Evolutionary conservation across 441 rosid genomes (phyloP).

Genomic region (Sinapis alba): DNA sequence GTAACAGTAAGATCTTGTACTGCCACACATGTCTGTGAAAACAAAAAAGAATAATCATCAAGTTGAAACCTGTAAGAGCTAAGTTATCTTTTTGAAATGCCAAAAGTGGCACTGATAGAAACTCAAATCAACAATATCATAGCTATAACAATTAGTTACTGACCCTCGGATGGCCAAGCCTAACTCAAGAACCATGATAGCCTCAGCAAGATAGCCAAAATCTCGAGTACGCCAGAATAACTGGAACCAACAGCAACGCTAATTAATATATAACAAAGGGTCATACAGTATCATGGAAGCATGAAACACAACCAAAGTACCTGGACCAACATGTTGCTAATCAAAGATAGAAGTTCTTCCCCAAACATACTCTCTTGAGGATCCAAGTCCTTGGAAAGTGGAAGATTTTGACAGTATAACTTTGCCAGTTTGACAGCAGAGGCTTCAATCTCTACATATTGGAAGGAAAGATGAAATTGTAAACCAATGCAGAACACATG

Average conservation of each 20-base stretch:
- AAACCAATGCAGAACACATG: constrained; percentile 26
- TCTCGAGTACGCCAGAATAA: constrained; percentile 79
- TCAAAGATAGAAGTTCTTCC: constrained; percentile 85
- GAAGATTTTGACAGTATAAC: constrained; percentile 74
- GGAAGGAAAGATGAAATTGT: constrained; percentile 32
- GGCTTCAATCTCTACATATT: constrained; percentile 65
- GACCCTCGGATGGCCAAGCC: constrained; percentile 87
- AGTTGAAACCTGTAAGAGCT: constrained; percentile 7
- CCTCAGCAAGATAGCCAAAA: constrained; percentile 84
- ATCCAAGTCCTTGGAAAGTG: constrained; percentile 92
- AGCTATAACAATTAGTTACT: constrained; percentile 33
- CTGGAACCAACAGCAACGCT: constrained; percentile 45
- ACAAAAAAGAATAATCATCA: constrained; percentile 12
- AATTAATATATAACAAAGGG: not conserved
- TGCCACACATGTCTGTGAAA: constrained; percentile 81
- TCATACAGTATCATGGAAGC: not conserved
- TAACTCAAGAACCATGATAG: constrained; percentile 90
- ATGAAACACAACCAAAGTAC: constrained; percentile 43
- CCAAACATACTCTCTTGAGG: constrained; percentile 96
- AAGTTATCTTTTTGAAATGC: not conserved
- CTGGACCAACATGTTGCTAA: constrained; percentile 85
- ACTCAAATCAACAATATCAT: not conserved
- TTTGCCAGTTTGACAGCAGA: constrained; percentile 67
- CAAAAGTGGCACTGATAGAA: constrained; percentile 17
- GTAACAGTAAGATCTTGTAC: constrained; percentile 88